phyloP scores from a whole-genome alignment of 768 basidiomycete genomes.

The Russula earlei region DNA sequence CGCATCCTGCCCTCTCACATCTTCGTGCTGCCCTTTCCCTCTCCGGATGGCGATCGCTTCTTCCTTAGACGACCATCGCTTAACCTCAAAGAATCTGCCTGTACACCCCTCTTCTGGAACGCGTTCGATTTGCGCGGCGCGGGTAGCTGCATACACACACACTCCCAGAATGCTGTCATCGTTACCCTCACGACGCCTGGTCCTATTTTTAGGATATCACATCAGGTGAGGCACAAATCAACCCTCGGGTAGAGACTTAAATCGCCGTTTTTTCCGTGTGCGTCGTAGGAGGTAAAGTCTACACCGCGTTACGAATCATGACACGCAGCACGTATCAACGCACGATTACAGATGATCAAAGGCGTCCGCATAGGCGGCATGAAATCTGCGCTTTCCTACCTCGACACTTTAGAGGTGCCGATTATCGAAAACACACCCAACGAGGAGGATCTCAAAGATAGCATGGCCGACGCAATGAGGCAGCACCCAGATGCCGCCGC shows the following conservation, averaged over 20 bases:
- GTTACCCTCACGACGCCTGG: constrained; percentile 71
- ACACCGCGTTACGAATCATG: background rate
- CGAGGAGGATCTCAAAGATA: constrained; percentile 81
- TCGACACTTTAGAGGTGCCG: constrained; percentile 76
- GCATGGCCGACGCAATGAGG: constrained; percentile 80
- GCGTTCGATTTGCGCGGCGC: constrained; percentile 73
- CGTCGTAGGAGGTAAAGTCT: background rate
- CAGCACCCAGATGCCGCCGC: constrained; percentile 72
- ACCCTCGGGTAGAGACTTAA: too few species aligned
- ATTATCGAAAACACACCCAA: constrained; percentile 89
- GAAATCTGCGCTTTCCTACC: constrained; percentile 69
- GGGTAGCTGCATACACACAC: constrained; percentile 85
- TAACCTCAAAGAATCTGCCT: constrained; percentile 76
- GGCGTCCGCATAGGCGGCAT: constrained; percentile 70
- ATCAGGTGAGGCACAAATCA: constrained; percentile 45
- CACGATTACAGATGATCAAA: constrained; percentile 72
- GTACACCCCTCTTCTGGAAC: constrained; percentile 90
- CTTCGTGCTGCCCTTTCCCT: constrained; percentile 76
- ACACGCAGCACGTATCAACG: background rate
- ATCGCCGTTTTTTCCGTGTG: background rate
- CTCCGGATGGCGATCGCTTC: constrained; percentile 58
- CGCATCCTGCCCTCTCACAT: constrained; percentile 76
- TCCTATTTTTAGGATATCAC: constrained; percentile 66
- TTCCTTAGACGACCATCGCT: constrained; percentile 67
- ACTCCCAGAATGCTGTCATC: constrained; percentile 87